These are phyloP conservation scores for Magnaporthiopsis rhizophila DNA, from an alignment of 2,329 filamentous ascomycete species.

Conservation along the genomic window DNA sequence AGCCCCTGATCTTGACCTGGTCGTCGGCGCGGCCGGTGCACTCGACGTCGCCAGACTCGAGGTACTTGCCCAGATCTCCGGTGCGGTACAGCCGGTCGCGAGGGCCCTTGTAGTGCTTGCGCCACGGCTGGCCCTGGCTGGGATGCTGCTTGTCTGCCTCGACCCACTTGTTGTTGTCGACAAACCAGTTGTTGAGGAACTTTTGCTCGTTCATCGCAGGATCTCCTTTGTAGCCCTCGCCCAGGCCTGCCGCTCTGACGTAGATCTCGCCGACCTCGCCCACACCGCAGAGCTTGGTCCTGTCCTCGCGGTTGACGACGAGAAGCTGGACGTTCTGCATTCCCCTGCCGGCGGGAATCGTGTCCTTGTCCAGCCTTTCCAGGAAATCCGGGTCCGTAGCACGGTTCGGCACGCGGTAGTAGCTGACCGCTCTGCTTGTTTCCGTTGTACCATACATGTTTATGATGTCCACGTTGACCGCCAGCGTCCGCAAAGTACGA, in stretches of 20 bases:
- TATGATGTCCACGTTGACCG: conserved; percentile 64
- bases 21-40: conserved; percentile 75
- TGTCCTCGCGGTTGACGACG: conserved; percentile 64
- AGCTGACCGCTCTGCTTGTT: conserved; percentile 72
- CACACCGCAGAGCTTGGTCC: conserved; percentile 63
- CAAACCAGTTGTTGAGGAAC: conserved; percentile 81
- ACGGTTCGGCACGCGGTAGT: conserved; percentile 66
- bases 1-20: conserved; percentile 88
- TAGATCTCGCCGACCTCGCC: conserved; percentile 83
- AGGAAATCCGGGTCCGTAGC: conserved; percentile 48
- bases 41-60: conserved; percentile 61
- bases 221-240: conserved; percentile 52
- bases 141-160: conserved; percentile 49
- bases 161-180: conserved; percentile 63
- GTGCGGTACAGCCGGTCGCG: conserved; percentile 81
- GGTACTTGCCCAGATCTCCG: conserved; percentile 76
- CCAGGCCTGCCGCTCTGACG: conserved; percentile 72
- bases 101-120: conserved; percentile 69
- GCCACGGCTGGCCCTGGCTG: conserved; percentile 58
- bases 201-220: conserved; percentile 58
- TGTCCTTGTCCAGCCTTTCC: conserved; percentile 45
- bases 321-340: conserved; percentile 87
- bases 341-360: conserved; percentile 74
- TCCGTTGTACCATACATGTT: conserved; percentile 91
- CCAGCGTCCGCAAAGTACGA: conserved; percentile 64